phyloP scores from a whole-genome alignment of 495 filamentous ascomycete genomes.

The Neurospora tetraspora region DNA sequence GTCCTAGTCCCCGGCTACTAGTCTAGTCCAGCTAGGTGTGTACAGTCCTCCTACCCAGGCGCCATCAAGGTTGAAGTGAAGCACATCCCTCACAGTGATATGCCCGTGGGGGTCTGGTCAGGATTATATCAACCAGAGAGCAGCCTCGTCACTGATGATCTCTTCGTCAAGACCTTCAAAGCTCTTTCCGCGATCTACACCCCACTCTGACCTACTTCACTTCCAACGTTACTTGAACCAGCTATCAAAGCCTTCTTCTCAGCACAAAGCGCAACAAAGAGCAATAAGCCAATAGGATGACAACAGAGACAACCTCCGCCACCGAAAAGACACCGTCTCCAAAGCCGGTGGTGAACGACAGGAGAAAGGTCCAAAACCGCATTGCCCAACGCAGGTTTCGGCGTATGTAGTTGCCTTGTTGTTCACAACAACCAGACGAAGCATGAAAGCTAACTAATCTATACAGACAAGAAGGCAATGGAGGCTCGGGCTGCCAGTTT shows the following conservation, averaged over 20 bases:
- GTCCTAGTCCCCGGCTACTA: neutral
- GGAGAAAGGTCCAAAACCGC: conserved; percentile 3
- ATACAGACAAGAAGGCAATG: conserved; percentile 3
- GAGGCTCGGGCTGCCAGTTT: neutral
- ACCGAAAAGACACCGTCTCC: neutral
- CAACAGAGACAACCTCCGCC: neutral
- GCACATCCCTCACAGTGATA: neutral
- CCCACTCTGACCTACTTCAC: neutral
- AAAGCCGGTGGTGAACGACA: neutral
- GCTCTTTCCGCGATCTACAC: neutral
- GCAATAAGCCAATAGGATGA: neutral
- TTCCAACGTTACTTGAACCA: neutral
- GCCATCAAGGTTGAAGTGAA: neutral
- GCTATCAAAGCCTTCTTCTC: neutral
- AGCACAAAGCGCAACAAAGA: neutral
- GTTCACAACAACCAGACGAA: neutral
- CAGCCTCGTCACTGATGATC: neutral
- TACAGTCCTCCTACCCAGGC: neutral
- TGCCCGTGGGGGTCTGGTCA: neutral
- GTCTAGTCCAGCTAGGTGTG: neutral
- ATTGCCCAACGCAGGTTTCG: conserved; percentile 3
- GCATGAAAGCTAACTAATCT: neutral
- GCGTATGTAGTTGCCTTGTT: neutral
- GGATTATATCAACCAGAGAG: neutral
- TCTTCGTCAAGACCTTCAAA: neutral